These are phyloP conservation scores for Zymoseptoria crescenta DNA, from an alignment of 2,329 filamentous ascomycete genomes.

Conservation along the genomic window DNA sequence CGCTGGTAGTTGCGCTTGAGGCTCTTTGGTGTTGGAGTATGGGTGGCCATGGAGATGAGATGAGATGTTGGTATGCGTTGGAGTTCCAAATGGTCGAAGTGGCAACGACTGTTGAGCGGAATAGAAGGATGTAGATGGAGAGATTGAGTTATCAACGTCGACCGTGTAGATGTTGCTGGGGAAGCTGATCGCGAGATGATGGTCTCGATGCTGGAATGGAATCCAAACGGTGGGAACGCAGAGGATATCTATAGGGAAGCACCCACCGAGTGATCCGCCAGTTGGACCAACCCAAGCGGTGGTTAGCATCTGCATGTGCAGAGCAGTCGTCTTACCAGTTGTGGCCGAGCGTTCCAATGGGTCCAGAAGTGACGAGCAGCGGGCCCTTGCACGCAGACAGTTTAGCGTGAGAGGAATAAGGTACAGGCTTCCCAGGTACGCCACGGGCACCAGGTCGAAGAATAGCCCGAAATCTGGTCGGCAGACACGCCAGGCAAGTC, in stretches of 20 bases:
- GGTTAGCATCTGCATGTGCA: neutral
- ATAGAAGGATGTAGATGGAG: neutral
- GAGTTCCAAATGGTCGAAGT: neutral
- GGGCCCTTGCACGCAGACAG: neutral
- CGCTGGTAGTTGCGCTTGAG: slow-evolving; percentile 15
- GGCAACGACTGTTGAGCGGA: neutral
- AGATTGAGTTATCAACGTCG: neutral
- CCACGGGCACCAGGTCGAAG: neutral
- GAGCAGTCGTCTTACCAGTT: neutral
- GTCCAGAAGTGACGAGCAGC: neutral
- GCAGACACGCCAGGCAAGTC: neutral
- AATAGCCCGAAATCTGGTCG: neutral
- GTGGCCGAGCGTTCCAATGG: neutral
- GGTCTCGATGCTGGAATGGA: neutral
- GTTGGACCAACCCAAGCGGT: neutral
- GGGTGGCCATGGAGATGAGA: neutral
- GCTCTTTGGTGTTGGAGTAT: slow-evolving; percentile 3
- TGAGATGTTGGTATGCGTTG: neutral
- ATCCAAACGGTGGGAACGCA: neutral
- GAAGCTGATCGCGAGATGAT: neutral
- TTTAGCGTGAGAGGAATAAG: neutral
- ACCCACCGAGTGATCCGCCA: neutral
- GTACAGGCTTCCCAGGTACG: neutral
- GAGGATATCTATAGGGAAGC: neutral
- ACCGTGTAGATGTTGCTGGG: neutral